Percentiles rank a stretch among this genome's conserved stretches.
These are phyloP conservation scores for Lecanicillium sp. DNA, from an alignment of 2,329 filamentous ascomycete species.

Conservation along the genomic window DNA sequence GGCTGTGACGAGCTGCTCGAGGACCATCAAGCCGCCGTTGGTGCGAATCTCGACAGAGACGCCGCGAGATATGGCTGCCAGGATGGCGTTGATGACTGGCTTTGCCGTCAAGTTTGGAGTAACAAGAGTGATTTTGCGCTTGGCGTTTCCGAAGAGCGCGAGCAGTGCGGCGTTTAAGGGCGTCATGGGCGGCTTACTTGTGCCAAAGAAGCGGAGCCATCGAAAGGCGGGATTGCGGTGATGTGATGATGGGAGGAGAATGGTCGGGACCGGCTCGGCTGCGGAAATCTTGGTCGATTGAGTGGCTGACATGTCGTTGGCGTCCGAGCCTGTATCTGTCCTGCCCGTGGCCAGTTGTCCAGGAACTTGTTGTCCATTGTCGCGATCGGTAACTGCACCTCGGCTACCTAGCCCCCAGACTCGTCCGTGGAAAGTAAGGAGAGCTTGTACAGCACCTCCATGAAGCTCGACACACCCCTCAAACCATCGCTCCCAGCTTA, in stretches of 20 bases:
- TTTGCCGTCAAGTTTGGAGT: conserved; percentile 71
- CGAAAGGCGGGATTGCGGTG: conserved; percentile 59
- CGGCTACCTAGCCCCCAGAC: conserved; percentile 50
- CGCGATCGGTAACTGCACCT: conserved; percentile 1
- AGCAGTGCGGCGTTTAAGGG: conserved; percentile 61
- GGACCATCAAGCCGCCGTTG: conserved; percentile 60
- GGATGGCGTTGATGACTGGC: conserved; percentile 52
- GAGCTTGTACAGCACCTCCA: conserved; percentile 51
- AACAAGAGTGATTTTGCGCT: conserved; percentile 55
- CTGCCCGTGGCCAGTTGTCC: too few relatives aligned
- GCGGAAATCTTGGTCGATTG: conserved; percentile 19
- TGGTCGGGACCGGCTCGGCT: conserved; percentile 34
- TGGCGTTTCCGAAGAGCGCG: conserved; percentile 50
- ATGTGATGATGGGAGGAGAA: conserved; percentile 68
- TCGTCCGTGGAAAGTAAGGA: conserved; percentile 56
- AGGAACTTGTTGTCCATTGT: too few relatives aligned
- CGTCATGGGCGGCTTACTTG: conserved; percentile 47
- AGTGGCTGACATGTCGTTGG: conserved; percentile 14
- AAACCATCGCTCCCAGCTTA: conserved; percentile 84
- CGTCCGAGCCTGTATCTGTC: background rate
- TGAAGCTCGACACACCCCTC: conserved; percentile 64
- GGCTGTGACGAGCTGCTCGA: conserved; percentile 75
- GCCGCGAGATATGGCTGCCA: conserved; percentile 54
- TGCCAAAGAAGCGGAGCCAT: conserved; percentile 45
- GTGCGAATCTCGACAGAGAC: conserved; percentile 62